Evolutionary conservation across 768 basidiomycete genomes (phyloP), one percentile per base, ranked within the genome.

Genomic region (Mycena sanguinolenta): DNA sequence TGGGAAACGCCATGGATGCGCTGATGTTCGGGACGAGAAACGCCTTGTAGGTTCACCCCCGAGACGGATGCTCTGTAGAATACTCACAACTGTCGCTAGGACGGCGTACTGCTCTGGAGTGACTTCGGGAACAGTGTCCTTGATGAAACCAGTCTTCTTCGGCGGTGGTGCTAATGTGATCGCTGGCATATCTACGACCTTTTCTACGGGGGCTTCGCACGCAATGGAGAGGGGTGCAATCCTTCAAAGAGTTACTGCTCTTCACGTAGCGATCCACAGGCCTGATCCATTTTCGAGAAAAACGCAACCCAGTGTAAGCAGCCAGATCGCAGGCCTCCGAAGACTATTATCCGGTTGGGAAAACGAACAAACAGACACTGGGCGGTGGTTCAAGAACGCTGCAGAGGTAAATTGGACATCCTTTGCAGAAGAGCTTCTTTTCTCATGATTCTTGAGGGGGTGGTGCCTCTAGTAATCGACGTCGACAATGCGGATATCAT

Each of bases 401-500:
- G 85, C 87, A 16, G 85, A 89, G 84, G 88, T n/a, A n/a, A n/a
- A n/a, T 87, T 73, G 55, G 57, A 3, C 46, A 23, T 28, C 17
- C 2, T 44, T 39, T 30, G 21, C n/a, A 27, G n/a, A n/a, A 16
- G 16, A 13, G 1, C 53, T 28, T 34, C 5, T 2, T 67, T 32
- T 63, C 16, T 54, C 23, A 70, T 25, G 21, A 4, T n/a, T 23
- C 6, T 65, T 13, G 32, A 91, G 87, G 91, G 92, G 21, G 80
- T 88, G 12, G 80, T 92, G 42, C 90, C 92, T 1, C 79, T 95
- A 49, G 89, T 95, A 6, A 80, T 94, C 21, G 86, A 91, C 42
- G 90, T 91, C 8, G 82, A 90, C 71, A 91, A 84, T 74, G 90
- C 90, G 17, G 93, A 95, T 74, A 86, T 90, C 30, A 94, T 95